Evolutionary conservation across 23 red algal species (phyloP).

Genomic region (Gracilaria gracilis): DNA sequence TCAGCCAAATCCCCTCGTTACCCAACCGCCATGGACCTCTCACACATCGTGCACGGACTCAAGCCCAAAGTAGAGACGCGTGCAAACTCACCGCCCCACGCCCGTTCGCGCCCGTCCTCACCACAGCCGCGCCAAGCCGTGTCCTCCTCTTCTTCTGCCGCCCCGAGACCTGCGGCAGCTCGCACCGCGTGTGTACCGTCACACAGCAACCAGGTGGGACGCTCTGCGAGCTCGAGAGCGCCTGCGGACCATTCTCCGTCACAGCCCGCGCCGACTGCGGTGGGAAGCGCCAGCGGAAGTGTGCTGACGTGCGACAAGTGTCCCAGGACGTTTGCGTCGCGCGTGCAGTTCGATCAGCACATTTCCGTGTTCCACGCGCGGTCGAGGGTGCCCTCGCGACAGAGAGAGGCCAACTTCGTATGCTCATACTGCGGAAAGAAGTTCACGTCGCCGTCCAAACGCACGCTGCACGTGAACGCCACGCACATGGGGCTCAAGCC

Average conservation of each 20-base stretch:
- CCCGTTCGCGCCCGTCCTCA: no score
- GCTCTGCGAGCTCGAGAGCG: not conserved
- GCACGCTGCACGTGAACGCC: constrained; percentile 40
- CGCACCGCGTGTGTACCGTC: not conserved
- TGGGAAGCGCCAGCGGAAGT: not conserved
- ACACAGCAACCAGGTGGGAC: not conserved
- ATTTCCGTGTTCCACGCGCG: constrained; percentile 46
- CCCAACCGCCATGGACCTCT: constrained; percentile 32
- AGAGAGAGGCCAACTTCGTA: constrained; percentile 30
- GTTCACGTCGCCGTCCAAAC: constrained; percentile 59
- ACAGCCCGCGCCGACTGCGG: not conserved
- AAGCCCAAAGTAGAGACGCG: constrained; percentile 42
- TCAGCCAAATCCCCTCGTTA: not conserved
- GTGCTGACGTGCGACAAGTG: constrained; percentile 26
- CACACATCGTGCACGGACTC: constrained; percentile 47
- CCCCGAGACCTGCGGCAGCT: not conserved
- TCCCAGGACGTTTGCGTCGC: constrained; percentile 20
- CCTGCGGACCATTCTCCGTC: not conserved
- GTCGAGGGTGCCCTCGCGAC: constrained; percentile 16
- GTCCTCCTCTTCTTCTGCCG: no score
- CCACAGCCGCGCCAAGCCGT: not conserved
- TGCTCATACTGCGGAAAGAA: constrained; percentile 53
- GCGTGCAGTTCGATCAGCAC: constrained; percentile 31
- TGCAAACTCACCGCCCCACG: no score
- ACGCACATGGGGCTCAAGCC: constrained; percentile 47